Evolutionary conservation across 495 filamentous ascomycete genomes (phyloP).

Genomic region (Tuber melanosporum): DNA sequence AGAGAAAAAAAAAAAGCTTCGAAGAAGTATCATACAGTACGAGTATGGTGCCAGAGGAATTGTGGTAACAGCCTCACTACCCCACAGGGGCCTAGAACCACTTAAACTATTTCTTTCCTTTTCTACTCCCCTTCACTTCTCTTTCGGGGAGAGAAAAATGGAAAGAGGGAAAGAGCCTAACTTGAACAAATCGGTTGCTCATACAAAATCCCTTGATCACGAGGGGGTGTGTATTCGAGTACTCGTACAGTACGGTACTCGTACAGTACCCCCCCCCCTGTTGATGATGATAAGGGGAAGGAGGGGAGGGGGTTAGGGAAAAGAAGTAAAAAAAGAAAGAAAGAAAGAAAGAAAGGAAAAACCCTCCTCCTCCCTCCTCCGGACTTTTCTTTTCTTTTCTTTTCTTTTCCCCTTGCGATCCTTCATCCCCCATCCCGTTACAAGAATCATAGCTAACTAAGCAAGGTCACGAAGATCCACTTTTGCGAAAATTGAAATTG

Average conservation of each 20-base stretch:
- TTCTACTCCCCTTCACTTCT: neutral
- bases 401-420: no score
- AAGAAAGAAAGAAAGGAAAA: no score
- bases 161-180: neutral
- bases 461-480: neutral
- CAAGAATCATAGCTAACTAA: neutral
- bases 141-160: neutral
- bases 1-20: neutral
- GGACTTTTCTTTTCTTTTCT: no score
- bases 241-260: neutral
- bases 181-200: constrained; percentile 18
- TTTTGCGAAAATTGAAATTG: neutral
- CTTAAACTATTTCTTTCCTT: neutral
- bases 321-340: neutral
- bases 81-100: neutral
- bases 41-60: neutral
- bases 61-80: neutral
- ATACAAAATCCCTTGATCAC: constrained; percentile 36
- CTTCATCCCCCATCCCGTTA: no score
- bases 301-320: neutral
- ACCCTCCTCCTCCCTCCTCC: no score
- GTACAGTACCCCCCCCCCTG: no score
- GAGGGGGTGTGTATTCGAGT: constrained; percentile 12
- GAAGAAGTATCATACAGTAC: neutral
- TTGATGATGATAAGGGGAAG: neutral